These are phyloP conservation scores for Rhipidocladum racemiflorum DNA, from an alignment of 176 grass and related monocot genomes.

Conservation along the genomic window DNA sequence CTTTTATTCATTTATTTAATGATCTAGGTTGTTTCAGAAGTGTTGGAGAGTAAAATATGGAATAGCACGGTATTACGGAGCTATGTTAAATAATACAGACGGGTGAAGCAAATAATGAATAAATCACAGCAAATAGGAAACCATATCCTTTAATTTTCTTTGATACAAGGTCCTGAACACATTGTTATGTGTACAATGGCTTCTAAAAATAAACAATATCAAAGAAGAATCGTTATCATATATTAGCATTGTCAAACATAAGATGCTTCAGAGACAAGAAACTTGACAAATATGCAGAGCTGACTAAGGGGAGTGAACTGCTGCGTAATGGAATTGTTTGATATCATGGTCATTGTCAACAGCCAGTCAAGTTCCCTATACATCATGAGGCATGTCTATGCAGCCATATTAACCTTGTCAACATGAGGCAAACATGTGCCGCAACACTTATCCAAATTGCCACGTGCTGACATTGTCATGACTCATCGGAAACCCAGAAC, in stretches of 20 bases:
- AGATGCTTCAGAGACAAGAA: neutral
- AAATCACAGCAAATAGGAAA: neutral
- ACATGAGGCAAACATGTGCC: neutral
- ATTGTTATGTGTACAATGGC: neutral
- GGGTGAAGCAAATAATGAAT: neutral
- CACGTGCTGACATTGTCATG: neutral
- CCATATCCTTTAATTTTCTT: neutral
- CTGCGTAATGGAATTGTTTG: neutral
- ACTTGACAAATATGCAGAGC: neutral
- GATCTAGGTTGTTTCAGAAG: too few species aligned
- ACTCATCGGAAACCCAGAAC: neutral
- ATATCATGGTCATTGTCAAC: neutral
- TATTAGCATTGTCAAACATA: neutral
- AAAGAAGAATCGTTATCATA: neutral
- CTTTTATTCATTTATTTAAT: too few species aligned
- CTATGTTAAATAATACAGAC: neutral
- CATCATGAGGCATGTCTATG: neutral
- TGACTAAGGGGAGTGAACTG: conserved; percentile 15
- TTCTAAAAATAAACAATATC: neutral
- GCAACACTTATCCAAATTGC: conserved; percentile 10
- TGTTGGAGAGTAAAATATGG: neutral
- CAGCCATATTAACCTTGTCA: neutral
- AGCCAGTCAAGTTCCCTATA: neutral
- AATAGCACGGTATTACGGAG: neutral
- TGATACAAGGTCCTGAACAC: neutral